Evolutionary conservation across 179 eudicot species (phyloP), one percentile per base, ranked within the genome.

Genomic region (Spinacia oleracea): DNA sequence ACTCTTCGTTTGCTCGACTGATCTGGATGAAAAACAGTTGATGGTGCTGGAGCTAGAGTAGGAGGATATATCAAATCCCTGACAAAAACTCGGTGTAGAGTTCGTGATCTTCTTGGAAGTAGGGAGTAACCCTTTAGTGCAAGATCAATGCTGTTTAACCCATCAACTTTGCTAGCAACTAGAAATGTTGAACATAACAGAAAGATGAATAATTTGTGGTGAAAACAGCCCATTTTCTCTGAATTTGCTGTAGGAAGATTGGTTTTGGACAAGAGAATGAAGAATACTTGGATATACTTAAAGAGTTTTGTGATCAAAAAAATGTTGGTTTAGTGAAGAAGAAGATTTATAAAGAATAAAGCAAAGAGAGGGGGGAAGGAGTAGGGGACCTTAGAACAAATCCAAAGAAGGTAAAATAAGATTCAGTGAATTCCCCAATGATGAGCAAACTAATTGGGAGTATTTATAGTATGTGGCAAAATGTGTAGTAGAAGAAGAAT

Each of bases 1-100:
- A 84, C 80, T 53, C 81, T 64, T 76, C 87, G 74, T 72, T 84
- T 84, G 79, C 85, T 81, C 23, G 78, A 81, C 76, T 79, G 84
- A 68, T 79, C 68, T 1, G 83, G 87, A 58, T 79, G 76, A 58
- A 81, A 67, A 53, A 73, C 78, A 72, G 16, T 45, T 6, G 81
- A 76, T 42, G 80, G 81, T 56, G 68, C 69, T 6, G 83, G 83
- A 35, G 84, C 65, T 32, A 42, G 70, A 81, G 77, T 81, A 46
- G 84, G 84, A 20, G 83, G 53, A 46, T 29, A 48, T 38, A 70
- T 58, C 70, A 77, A 71, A 9, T 77, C 76, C 29, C n/a, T 38
- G 12, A 58, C 69, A 38, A 62, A 20, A 46, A 69, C 79, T 20
- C 53, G 63, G 53, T 31, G 27, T 51, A 80, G 70, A 23, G 40